Conservation (phyloP, 2,329 filamentous ascomycete species). For the Paraphaeosphaeria minitans region DNA sequence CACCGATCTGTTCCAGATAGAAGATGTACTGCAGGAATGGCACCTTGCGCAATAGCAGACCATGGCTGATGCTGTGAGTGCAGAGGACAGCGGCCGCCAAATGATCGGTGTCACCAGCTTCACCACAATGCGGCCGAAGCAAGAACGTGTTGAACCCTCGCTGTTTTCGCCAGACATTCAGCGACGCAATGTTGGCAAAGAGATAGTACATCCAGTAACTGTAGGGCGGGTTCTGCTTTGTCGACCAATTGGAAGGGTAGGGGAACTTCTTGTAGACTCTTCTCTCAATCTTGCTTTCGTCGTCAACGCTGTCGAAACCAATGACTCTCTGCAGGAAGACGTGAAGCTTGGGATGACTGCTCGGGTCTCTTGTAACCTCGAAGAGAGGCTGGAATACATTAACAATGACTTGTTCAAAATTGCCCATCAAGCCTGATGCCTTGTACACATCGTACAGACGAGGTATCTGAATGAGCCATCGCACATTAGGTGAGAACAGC, state of each 20-base stretch:
- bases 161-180: conserved; percentile 89
- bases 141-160: conserved; percentile 96
- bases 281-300: conserved; percentile 95
- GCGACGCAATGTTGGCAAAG: conserved; percentile 88
- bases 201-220: conserved; percentile 99
- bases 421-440: conserved; percentile 81
- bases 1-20: conserved; percentile 96
- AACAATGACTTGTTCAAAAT: conserved; percentile 85
- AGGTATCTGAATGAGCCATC: conserved; percentile 95
- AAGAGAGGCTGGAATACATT: conserved; percentile 95
- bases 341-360: conserved; percentile 88
- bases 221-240: conserved; percentile 95
- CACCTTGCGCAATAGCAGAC: conserved; percentile 88
- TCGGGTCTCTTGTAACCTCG: conserved; percentile 87
- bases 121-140: conserved; percentile 90
- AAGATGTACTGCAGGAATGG: conserved; percentile 95
- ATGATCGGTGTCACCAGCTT: conserved; percentile 96
- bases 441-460: conserved; percentile 97
- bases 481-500: conserved; percentile 94
- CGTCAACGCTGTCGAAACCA: conserved; percentile 96
- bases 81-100: conserved; percentile 88
- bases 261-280: conserved; percentile 96
- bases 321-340: conserved; percentile 94
- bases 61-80: conserved; percentile 96
- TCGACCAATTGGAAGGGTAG: conserved; percentile 84